phyloP scores from a whole-genome alignment of 257 asterid species.

The Striga asiatica region DNA sequence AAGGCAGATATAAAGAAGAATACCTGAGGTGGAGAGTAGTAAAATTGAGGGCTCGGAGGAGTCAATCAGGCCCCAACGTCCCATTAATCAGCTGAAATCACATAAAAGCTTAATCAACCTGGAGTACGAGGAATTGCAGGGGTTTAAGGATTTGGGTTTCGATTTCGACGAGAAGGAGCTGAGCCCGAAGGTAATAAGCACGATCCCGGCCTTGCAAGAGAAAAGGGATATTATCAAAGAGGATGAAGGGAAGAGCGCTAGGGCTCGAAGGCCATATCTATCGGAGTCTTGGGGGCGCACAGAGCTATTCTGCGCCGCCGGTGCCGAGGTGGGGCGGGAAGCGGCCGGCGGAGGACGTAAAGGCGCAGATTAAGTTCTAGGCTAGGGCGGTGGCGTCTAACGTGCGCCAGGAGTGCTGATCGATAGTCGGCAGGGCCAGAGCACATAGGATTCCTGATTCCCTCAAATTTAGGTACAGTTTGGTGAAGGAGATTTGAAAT shows the following conservation, averaged over 20 bases:
- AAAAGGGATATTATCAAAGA: slow-evolving; percentile 12
- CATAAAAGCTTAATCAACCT: slow-evolving; percentile 24
- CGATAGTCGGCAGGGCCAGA: no score
- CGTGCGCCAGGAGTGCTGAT: slow-evolving; percentile 60
- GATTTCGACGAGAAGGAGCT: slow-evolving; percentile 17
- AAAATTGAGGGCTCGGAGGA: slow-evolving; percentile 12
- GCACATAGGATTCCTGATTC: no score
- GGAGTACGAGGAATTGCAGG: slow-evolving; percentile 27
- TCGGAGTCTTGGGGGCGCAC: slow-evolving; percentile 26
- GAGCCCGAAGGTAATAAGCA: not conserved
- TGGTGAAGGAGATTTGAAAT: no score
- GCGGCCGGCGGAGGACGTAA: slow-evolving; percentile 56
- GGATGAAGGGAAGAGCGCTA: slow-evolving; percentile 3
- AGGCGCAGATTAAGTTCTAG: slow-evolving; percentile 84
- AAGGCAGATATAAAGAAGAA: slow-evolving; percentile 25
- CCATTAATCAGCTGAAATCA: slow-evolving; percentile 9
- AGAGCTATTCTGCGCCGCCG: slow-evolving; percentile 30
- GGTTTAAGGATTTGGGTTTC: slow-evolving; percentile 33
- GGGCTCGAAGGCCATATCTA: slow-evolving; percentile 10
- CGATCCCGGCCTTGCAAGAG: slow-evolving; percentile 16
- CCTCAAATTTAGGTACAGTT: no score
- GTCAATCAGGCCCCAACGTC: slow-evolving; percentile 3
- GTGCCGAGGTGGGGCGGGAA: slow-evolving; percentile 37
- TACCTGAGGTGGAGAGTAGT: slow-evolving; percentile 22
- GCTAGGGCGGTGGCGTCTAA: slow-evolving; percentile 93